Percentiles rank a stretch among this genome's conserved stretches.
Evolutionary conservation across 2,329 filamentous ascomycete species (phyloP).

Genomic region (Penicillium verrucosum): DNA sequence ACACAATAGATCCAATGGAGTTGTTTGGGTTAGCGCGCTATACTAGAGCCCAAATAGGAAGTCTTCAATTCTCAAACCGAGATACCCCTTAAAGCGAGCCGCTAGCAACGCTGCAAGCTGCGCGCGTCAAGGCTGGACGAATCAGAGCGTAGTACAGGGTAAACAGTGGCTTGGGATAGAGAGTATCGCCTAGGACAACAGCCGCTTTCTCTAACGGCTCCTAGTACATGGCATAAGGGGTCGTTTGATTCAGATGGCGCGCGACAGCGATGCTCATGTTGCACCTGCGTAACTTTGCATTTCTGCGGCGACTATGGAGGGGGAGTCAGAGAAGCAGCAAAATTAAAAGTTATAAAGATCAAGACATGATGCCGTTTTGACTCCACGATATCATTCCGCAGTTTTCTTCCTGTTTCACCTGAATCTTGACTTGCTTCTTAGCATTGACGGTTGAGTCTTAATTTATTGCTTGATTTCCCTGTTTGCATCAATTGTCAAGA

Average conservation of each 20-base stretch:
- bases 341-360: not conserved
- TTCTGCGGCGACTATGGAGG: not conserved
- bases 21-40: constrained; percentile 2
- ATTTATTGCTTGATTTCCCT: not conserved
- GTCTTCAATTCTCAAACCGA: not conserved
- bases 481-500: not conserved
- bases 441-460: not conserved
- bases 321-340: not conserved
- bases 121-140: constrained; percentile 19
- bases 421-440: not conserved
- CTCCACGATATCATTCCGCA: not conserved
- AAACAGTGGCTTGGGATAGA: not conserved
- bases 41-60: constrained; percentile 1
- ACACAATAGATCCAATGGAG: constrained; percentile 1
- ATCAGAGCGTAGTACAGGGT: constrained; percentile 9
- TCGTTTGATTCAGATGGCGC: constrained; percentile 16
- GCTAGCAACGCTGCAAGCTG: constrained; percentile 13
- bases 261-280: not conserved
- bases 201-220: not conserved
- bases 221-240: not conserved
- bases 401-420: not conserved
- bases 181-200: not conserved
- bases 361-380: not conserved
- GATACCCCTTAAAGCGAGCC: constrained; percentile 13
- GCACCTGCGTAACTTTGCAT: not conserved